A percentile compares a stretch with the other conserved stretches of the same genome.
phyloP scores from a whole-genome alignment of 208 protist species.

The Strigomonas oncopelti region DNA sequence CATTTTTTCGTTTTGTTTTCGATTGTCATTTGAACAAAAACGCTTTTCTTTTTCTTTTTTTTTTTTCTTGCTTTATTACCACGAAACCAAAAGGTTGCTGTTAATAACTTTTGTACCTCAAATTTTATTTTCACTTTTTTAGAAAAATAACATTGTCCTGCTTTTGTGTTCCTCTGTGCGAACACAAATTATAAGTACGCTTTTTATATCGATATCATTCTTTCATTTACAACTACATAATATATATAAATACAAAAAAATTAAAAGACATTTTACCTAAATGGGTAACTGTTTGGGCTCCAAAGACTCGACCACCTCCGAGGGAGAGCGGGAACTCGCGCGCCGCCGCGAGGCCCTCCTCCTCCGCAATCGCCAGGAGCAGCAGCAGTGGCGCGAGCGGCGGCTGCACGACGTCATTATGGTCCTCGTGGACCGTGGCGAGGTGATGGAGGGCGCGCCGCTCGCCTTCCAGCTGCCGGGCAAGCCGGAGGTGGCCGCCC shows the following conservation, averaged over 20 bases:
- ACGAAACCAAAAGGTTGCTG: neutral
- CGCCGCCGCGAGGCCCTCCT: conserved; percentile 21
- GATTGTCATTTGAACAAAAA: neutral
- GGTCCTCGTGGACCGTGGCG: conserved; percentile 38
- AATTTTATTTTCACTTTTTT: neutral
- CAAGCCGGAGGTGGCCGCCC: conserved; percentile 1
- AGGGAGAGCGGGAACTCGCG: conserved; percentile 11
- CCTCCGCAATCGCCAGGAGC: conserved; percentile 22
- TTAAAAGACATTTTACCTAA: too few species aligned
- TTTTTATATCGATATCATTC: too few species aligned
- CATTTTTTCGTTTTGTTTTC: conserved; percentile 1
- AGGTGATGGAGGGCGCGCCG: conserved; percentile 32
- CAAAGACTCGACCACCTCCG: too few species aligned
- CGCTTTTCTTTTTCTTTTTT: conserved; percentile 3
- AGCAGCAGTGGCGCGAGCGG: conserved; percentile 34
- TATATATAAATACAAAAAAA: too few species aligned
- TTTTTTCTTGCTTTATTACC: neutral
- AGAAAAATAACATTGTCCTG: neutral
- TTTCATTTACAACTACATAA: too few species aligned
- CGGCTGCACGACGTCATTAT: conserved; percentile 44
- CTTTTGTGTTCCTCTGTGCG: too few species aligned
- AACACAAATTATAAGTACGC: too few species aligned
- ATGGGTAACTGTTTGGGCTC: too few species aligned
- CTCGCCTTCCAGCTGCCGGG: conserved; percentile 25
- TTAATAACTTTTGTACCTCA: neutral